Evolutionary conservation across 805 yeast species (phyloP), one percentile per base, ranked within the genome.

Genomic region (Metschnikowia shivogae): DNA sequence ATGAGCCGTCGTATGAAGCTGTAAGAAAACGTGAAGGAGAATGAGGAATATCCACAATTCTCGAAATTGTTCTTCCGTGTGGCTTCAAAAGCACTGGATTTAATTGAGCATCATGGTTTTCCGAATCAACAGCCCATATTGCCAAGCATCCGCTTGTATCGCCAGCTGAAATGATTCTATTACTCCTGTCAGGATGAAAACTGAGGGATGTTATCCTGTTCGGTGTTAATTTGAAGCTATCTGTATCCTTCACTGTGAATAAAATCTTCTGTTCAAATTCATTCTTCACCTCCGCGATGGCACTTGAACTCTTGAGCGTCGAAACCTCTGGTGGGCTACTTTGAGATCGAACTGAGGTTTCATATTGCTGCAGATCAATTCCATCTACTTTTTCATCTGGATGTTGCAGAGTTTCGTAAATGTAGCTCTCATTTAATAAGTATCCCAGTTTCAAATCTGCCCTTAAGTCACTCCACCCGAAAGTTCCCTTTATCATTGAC

Each of bases 81-180:
- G 89, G 77, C 52, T 81, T 81, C 52, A 89, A 75, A 17, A 78
- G 76, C 0, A 86, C 67, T 2, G 87, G 77, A 33, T 80, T 77
- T 0, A 81, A 81, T 4, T 63, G 73, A 3, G 53, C 63, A 6
- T 58, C 64, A 6, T 63, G 68, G 2, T 61, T 64, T 9, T 61
- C 63, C 64, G 72, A 63, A 49, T 76, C 80, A 6, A 86, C 84
- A 36, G 90, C 82, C 97, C 97, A 92, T 12, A 93, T 73, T 0
- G 97, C 97, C 35, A 89, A 65, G 50, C 81, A 77, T 5, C 99
- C 99, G n/a, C 68, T 66, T 10, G 88, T 87, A 64, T 93, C 99
- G 37, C 97, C 98, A 1, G 89, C 97, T 28, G 87, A 60, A 1
- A 89, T 72, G 4, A 92, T 57, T 51, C 84, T 74, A 48, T 81